Evolutionary conservation across 2,329 filamentous ascomycete species (phyloP), one percentile per base, ranked within the genome.

Genomic region (Reticulascus tulasneorum): DNA sequence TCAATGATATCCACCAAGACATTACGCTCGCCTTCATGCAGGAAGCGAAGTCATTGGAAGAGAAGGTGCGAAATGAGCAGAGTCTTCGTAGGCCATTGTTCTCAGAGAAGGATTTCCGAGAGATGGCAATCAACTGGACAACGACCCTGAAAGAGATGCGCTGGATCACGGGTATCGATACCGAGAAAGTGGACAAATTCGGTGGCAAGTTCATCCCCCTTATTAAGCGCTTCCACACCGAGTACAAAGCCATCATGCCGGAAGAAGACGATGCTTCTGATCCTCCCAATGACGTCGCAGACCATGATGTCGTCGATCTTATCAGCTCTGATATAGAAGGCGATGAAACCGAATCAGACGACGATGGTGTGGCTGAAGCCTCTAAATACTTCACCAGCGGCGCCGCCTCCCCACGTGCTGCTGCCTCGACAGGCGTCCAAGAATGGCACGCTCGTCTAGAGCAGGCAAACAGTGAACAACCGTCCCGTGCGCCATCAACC

Each of bases 51-150:
- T 59, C 60, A 15, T 37, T 78, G 12, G 78, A 83, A 47, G 76
- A 81, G 48, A 63, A 69, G 2, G 66, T 90, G 17, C 74, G 82
- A 48, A 75, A 78, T 44, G 66, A 67, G 17, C 75, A 76, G 33
- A 65, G 67, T 5, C 59, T 84, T 21, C 71, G 76, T 8, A 65
- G 68, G 16, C 70, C 74, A 5, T 64, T 82, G 1, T 93, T 93
- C 53, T 80, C 78, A 0, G 82, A 88, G 42, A 70, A 69, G 16
- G 71, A 86, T 11, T 71, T 89, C 33, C 77, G 81, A 23, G 75
- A 83, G 47, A 90, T 93, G 83, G 82, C 77, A 10, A 77, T 88
- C 32, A 60, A 69, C 22, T 84, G 84, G 68, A 85, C 84, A 1
- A 69, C 65, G 7, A 77, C 68, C 8, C 50, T 77, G 9, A 71